Base-by-base conservation (phyloP, 2,329 filamentous ascomycete genomes). In the Ascochyta clinopodiicola region DNA sequence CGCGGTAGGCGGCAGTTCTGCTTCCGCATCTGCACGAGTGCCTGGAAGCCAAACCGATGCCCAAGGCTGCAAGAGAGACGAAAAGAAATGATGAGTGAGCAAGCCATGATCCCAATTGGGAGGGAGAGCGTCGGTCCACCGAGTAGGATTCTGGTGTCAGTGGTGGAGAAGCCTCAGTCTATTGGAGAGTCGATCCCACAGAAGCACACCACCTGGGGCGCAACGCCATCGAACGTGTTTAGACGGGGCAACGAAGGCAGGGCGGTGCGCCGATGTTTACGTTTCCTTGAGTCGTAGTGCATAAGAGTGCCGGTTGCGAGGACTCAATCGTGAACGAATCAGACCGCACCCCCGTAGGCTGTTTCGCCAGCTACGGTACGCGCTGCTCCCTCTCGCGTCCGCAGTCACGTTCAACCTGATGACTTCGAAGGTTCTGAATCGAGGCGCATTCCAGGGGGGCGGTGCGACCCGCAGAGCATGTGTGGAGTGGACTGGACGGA, bases 21-120 rank as follows among this genome's bases (percentile, higher is more conserved):
- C 59, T 66, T 61, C 67, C 62, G 60, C 65, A 65, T 62, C 55
- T 66, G 65, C 65, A 61, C 62, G 57, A 60, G 57, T 59, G 52
- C 53, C 56, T 56, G 57, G 51, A 56, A 48, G 38, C 10, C 53
- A 17, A 56, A 39, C 42, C 29, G 44, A 50, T 56, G 42, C 55
- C 55, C 42, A 49, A 58, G 46, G 44, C 43, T 29, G 45, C 29
- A 53, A 25, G 3, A 25, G 3, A 27, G 32, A 7, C 25, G 57
- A 62, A 57, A 64, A 61, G 56, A 53, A 61, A 63, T 50, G 63
- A 53, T 64, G 62, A 64, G 53, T 59, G 59, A 61, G 50, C 53
- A 60, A 59, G 46, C 60, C 49, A 57, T 35, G 38, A 46, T 45
- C 53, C 59, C 57, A 54, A 62, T 64, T 32, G 55, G 60, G 62